phyloP scores from a whole-genome alignment of 345 rosid species.

The Melaleuca quinquenervia region DNA sequence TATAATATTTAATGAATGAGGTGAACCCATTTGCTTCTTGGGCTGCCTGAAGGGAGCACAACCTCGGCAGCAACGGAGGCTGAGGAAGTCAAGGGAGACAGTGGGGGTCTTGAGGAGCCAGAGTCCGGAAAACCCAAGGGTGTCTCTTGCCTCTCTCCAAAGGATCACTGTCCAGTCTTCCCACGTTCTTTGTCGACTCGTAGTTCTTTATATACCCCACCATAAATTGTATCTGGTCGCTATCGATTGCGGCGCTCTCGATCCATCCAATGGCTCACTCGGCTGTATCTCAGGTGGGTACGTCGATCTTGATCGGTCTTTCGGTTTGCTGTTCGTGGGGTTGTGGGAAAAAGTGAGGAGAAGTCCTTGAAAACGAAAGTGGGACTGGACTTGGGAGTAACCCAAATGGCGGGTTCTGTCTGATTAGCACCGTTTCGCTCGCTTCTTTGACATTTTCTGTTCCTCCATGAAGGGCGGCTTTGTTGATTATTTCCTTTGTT shows the following conservation, averaged over 20 bases:
- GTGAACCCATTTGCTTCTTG: neutral
- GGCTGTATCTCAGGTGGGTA: conserved; percentile 30
- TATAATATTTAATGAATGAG: neutral
- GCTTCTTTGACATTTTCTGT: neutral
- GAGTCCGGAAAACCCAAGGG: neutral
- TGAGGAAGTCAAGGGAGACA: neutral
- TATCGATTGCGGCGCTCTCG: neutral
- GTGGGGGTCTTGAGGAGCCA: conserved; percentile 1
- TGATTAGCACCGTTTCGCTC: neutral
- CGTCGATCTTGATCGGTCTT: neutral
- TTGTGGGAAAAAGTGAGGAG: neutral
- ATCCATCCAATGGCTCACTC: conserved; percentile 27
- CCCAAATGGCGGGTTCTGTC: neutral
- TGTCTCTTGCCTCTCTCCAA: conserved; percentile 8
- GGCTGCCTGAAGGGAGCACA: neutral
- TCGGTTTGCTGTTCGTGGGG: neutral
- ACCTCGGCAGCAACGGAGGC: neutral
- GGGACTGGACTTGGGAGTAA: neutral
- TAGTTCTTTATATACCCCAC: neutral
- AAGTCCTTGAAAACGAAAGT: neutral
- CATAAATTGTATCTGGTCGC: neutral
- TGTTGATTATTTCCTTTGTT: neutral
- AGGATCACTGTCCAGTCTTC: neutral
- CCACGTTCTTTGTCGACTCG: neutral
- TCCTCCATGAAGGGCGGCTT: neutral